These are phyloP conservation scores for Pseudozyma hubeiensis DNA, from an alignment of 1,284 basidiomycete species.

Conservation along the genomic window DNA sequence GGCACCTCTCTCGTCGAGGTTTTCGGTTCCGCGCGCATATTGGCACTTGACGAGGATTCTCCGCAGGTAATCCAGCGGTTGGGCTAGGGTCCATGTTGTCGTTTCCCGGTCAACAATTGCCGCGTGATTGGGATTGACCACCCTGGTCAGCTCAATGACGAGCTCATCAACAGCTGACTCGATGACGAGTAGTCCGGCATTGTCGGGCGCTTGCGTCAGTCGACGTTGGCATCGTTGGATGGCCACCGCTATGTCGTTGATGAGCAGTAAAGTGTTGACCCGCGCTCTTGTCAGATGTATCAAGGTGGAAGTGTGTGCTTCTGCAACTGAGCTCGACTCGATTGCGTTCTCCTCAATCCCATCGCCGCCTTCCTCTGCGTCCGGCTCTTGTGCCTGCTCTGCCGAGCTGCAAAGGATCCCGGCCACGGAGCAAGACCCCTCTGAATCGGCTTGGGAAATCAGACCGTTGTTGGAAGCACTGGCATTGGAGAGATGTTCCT, in stretches of 20 bases:
- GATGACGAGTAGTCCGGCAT: not conserved
- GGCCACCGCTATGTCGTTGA: slow-evolving; percentile 5
- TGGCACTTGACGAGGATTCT: slow-evolving; percentile 8
- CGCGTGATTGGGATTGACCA: not conserved
- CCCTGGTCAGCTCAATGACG: slow-evolving; percentile 1
- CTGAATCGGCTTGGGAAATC: too few species aligned
- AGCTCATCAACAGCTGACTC: slow-evolving; percentile 1
- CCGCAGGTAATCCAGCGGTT: slow-evolving; percentile 14
- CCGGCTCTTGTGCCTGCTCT: too few species aligned
- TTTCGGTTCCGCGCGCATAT: not conserved
- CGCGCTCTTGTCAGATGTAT: too few species aligned
- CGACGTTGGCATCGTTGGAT: slow-evolving; percentile 8
- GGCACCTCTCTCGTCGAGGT: not conserved
- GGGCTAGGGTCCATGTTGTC: slow-evolving; percentile 3
- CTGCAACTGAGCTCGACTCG: too few species aligned
- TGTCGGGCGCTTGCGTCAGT: not conserved
- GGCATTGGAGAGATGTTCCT: too few species aligned
- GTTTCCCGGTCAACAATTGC: too few species aligned
- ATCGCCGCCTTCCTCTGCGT: too few species aligned
- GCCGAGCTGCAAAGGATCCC: too few species aligned
- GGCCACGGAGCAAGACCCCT: too few species aligned
- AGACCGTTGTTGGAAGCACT: too few species aligned
- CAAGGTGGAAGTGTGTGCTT: too few species aligned
- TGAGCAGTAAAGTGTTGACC: not conserved
- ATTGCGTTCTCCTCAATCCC: too few species aligned